phyloP scores from a whole-genome alignment of 2,329 filamentous ascomycete species.

The Colletotrichum sp. region DNA sequence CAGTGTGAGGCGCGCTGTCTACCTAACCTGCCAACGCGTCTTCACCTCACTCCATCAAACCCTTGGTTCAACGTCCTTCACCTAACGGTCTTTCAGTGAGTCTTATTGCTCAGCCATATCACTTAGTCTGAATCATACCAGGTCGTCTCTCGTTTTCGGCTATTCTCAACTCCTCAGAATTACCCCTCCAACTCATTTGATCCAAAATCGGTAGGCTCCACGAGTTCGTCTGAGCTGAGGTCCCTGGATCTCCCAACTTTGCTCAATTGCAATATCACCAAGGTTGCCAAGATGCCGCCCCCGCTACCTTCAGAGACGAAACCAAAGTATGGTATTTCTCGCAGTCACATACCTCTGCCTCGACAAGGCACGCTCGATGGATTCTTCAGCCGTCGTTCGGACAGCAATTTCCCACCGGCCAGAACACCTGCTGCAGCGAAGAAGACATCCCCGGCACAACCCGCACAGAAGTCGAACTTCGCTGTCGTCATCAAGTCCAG shows the following conservation, averaged over 20 bases:
- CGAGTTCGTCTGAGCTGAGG: background rate
- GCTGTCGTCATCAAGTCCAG: constrained; percentile 15
- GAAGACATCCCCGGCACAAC: constrained; percentile 1
- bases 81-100: no score
- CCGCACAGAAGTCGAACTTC: background rate
- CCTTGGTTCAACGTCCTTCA: background rate
- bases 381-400: background rate
- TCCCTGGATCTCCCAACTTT: background rate
- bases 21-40: background rate
- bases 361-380: constrained; percentile 9
- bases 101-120: background rate
- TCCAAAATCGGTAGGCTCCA: background rate
- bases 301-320: background rate
- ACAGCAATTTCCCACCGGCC: background rate
- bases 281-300: background rate
- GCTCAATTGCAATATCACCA: background rate
- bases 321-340: background rate
- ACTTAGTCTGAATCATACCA: background rate
- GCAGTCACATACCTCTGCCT: background rate
- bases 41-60: background rate
- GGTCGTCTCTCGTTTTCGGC: background rate
- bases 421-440: background rate
- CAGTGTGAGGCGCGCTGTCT: background rate
- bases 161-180: background rate
- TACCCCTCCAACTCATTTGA: background rate